Evolutionary conservation across 2,329 filamentous ascomycete species (phyloP).

Genomic region (Plectosphaerella sp.): DNA sequence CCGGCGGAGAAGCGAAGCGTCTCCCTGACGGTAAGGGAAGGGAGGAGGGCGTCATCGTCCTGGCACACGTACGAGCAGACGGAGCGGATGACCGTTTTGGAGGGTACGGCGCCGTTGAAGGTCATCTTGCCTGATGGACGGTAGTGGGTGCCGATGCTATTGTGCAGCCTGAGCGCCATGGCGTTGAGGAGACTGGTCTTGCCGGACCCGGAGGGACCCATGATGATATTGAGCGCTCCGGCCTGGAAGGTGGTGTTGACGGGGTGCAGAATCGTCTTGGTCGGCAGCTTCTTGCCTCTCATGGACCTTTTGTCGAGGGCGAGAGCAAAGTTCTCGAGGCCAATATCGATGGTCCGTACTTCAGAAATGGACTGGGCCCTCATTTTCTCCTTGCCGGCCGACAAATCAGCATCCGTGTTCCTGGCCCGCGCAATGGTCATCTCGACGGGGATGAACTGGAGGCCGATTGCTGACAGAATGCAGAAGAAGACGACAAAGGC

Average conservation of each 20-base stretch:
- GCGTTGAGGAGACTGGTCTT: slow-evolving; percentile 73
- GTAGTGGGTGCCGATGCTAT: slow-evolving; percentile 59
- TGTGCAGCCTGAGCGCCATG: slow-evolving; percentile 64
- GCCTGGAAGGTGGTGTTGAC: slow-evolving; percentile 64
- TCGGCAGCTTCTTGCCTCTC: slow-evolving; percentile 45
- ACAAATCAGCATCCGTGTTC: slow-evolving; percentile 54
- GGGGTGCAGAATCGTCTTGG: slow-evolving; percentile 60
- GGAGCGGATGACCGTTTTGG: slow-evolving; percentile 63
- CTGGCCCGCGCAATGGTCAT: slow-evolving; percentile 65
- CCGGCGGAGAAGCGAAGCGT: slow-evolving; percentile 68
- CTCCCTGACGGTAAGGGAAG: slow-evolving; percentile 71
- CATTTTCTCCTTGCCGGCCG: slow-evolving; percentile 69
- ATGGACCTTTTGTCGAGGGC: slow-evolving; percentile 57
- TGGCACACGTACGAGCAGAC: slow-evolving; percentile 75
- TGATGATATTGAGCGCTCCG: slow-evolving; percentile 69
- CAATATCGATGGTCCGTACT: slow-evolving; percentile 59
- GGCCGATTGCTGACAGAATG: slow-evolving; percentile 52
- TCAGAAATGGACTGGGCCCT: slow-evolving; percentile 43
- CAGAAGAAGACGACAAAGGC: slow-evolving; percentile 63
- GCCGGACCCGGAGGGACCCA: slow-evolving; percentile 74
- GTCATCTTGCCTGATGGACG: slow-evolving; percentile 56
- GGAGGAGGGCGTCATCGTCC: slow-evolving; percentile 70
- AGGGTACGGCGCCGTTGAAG: slow-evolving; percentile 67
- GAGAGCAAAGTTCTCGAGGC: slow-evolving; percentile 60
- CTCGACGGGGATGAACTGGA: slow-evolving; percentile 62